A percentile compares a stretch with the other conserved stretches of the same genome.
Conservation (phyloP, 169 alveolate species). For the Cryptosporidium meleagridis region DNA sequence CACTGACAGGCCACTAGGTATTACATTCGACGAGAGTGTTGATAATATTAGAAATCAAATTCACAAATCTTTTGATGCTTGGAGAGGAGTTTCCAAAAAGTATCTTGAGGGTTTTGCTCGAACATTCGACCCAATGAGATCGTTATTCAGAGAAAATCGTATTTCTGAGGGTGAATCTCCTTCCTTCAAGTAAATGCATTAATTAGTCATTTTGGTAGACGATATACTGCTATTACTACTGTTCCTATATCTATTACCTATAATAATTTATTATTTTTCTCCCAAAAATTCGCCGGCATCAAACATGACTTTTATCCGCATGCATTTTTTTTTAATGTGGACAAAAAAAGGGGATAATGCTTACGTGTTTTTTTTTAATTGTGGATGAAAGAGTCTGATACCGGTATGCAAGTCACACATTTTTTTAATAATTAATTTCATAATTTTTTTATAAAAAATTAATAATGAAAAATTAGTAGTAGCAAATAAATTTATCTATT, state of each 20-base stretch:
- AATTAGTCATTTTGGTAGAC: background rate
- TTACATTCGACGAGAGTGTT: conserved; percentile 81
- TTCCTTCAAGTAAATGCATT: background rate
- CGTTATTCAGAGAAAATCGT: conserved; percentile 64
- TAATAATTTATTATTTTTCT: background rate
- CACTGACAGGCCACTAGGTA: conserved; percentile 86
- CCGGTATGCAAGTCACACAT: background rate
- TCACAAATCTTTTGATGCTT: conserved; percentile 78
- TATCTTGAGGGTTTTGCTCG: conserved; percentile 81
- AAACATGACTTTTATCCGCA: background rate
- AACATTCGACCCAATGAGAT: conserved; percentile 82
- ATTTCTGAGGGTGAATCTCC: conserved; percentile 59
- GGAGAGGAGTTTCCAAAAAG: conserved; percentile 80
- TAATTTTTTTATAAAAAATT: no score
- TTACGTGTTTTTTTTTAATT: background rate
- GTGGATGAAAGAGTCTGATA: background rate
- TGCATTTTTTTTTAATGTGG: background rate
- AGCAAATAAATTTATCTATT: no score
- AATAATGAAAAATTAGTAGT: no score
- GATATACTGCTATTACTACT: background rate
- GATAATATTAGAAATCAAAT: conserved; percentile 80
- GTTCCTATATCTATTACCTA: background rate
- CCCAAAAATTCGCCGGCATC: no score
- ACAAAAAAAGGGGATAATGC: background rate
- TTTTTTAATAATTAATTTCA: no score